Evolutionary conservation across 2,329 filamentous ascomycete genomes (phyloP).

Genomic region (Xylariaceae sp.): DNA sequence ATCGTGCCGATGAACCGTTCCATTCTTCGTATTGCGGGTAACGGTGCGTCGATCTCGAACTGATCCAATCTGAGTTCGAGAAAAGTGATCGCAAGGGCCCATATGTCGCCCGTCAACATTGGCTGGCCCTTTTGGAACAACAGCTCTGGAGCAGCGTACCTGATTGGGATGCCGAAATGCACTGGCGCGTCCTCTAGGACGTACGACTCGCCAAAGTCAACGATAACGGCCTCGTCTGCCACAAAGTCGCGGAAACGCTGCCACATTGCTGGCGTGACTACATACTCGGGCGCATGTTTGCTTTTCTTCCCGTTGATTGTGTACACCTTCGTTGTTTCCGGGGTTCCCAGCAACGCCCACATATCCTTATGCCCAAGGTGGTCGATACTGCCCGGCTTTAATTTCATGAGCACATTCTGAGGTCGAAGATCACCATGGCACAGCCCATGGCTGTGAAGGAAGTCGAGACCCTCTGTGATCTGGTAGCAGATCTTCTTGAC

Average conservation of each 20-base stretch:
- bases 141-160: slow-evolving; percentile 16
- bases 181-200: background rate
- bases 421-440: slow-evolving; percentile 18
- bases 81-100: slow-evolving; percentile 15
- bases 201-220: slow-evolving; percentile 20
- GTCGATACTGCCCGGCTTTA: slow-evolving; percentile 8
- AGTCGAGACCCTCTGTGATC: slow-evolving; percentile 6
- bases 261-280: background rate
- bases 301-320: background rate
- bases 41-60: background rate
- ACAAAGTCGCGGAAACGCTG: background rate
- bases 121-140: background rate
- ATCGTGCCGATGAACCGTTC: slow-evolving; percentile 11
- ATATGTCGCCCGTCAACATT: slow-evolving; percentile 10
- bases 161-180: slow-evolving; percentile 4
- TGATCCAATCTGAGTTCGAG: slow-evolving; percentile 9
- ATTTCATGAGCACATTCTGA: slow-evolving; percentile 14
- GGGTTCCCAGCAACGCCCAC: background rate
- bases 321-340: background rate
- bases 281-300: slow-evolving; percentile 5
- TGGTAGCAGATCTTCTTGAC: slow-evolving; percentile 12
- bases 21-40: background rate
- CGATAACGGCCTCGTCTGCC: slow-evolving; percentile 13
- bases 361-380: background rate
- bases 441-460: slow-evolving; percentile 13